A percentile compares a stretch with the other conserved stretches of the same genome.
Evolutionary conservation across 2,329 filamentous ascomycete species (phyloP).

Genomic region (Intubia oerlemansii): DNA sequence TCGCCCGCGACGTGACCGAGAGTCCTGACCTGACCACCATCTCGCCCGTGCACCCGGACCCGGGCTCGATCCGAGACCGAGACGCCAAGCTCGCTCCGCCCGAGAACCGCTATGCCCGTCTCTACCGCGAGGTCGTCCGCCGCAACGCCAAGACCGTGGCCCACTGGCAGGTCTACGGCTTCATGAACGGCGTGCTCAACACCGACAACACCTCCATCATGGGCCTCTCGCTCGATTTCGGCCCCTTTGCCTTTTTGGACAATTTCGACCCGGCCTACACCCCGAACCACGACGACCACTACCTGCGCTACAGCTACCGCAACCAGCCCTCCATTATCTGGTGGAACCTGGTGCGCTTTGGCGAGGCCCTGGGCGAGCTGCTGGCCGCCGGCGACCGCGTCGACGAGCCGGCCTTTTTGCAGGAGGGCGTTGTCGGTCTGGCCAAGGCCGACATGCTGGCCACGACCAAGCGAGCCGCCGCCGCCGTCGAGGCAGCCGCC

Average conservation of each 20-base stretch:
- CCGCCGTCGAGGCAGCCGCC: no score
- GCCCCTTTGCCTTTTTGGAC: slow-evolving; percentile 94
- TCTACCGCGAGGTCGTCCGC: slow-evolving; percentile 74
- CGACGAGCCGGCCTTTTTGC: slow-evolving; percentile 49
- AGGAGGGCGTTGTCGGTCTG: slow-evolving; percentile 37
- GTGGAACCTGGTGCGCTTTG: slow-evolving; percentile 92
- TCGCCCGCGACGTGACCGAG: slow-evolving; percentile 2
- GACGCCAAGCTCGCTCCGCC: no score
- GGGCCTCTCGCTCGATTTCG: slow-evolving; percentile 82
- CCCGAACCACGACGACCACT: slow-evolving; percentile 85
- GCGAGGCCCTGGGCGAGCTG: slow-evolving; percentile 72
- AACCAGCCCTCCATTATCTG: slow-evolving; percentile 94
- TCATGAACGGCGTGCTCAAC: slow-evolving; percentile 96
- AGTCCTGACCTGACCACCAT: slow-evolving; percentile 8
- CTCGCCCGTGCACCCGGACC: slow-evolving; percentile 17
- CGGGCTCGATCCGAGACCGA: no score
- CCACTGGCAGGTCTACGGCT: slow-evolving; percentile 94
- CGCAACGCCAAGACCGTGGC: slow-evolving; percentile 78
- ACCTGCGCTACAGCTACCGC: slow-evolving; percentile 73
- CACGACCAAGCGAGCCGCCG: no score
- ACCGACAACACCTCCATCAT: slow-evolving; percentile 91
- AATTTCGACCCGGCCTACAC: slow-evolving; percentile 90
- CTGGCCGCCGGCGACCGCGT: slow-evolving; percentile 56
- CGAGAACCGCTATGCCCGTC: slow-evolving; percentile 69
- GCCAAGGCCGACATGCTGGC: slow-evolving; percentile 4